These are phyloP conservation scores for Boletales sp. DNA, from an alignment of 768 basidiomycete species.

Conservation along the genomic window DNA sequence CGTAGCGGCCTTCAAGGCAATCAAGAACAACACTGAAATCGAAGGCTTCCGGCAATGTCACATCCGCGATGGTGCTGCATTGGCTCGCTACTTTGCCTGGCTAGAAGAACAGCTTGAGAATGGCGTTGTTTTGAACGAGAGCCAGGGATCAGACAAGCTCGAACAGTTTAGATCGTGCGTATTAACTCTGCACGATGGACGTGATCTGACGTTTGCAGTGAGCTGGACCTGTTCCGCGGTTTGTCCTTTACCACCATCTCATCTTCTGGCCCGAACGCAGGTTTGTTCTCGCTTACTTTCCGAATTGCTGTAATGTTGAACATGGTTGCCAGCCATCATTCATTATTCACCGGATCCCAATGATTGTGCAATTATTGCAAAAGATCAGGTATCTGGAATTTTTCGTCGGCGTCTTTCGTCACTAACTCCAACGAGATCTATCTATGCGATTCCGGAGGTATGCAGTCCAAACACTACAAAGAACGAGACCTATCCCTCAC, in stretches of 20 bases:
- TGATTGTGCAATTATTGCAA: constrained; percentile 69
- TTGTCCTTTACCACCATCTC: constrained; percentile 93
- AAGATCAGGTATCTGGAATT: constrained; percentile 54
- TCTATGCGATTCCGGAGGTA: constrained; percentile 86
- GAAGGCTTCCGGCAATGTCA: constrained; percentile 89
- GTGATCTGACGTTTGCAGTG: constrained; percentile 38
- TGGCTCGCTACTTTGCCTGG: constrained; percentile 92
- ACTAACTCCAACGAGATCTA: constrained; percentile 54
- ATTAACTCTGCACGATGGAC: neutral
- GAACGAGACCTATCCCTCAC: neutral
- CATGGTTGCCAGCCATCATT: constrained; percentile 64
- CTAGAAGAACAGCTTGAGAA: constrained; percentile 76
- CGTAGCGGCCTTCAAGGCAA: constrained; percentile 72
- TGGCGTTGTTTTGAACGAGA: constrained; percentile 67
- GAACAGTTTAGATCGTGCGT: constrained; percentile 80
- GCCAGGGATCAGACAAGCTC: constrained; percentile 73
- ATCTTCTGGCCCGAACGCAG: constrained; percentile 87
- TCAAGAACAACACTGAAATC: constrained; percentile 79
- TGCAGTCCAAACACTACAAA: neutral
- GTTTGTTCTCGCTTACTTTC: constrained; percentile 37
- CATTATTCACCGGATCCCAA: constrained; percentile 83
- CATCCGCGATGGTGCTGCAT: constrained; percentile 84
- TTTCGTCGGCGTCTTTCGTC: neutral
- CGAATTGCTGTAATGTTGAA: neutral
- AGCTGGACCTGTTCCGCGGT: constrained; percentile 78